Conservation (phyloP, 2,329 filamentous ascomycete genomes). For the Fusarium humuli region DNA sequence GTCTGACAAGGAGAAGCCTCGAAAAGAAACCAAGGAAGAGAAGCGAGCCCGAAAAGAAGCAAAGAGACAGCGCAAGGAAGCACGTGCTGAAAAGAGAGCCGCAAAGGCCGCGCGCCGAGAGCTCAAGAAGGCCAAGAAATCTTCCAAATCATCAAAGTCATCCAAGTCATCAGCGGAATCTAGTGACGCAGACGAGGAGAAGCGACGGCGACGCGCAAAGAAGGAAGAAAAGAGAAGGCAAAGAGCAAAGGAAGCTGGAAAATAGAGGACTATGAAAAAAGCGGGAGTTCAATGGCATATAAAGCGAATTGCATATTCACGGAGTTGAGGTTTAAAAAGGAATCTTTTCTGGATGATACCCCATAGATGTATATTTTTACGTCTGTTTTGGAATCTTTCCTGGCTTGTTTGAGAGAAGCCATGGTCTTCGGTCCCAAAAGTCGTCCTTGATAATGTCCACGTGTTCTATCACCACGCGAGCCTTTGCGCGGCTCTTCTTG, state of each 20-base stretch:
- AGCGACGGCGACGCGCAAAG: slow-evolving; percentile 57
- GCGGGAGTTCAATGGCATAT: slow-evolving; percentile 22
- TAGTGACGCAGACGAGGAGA: slow-evolving; percentile 56
- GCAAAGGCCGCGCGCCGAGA: slow-evolving; percentile 42
- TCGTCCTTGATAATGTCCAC: slow-evolving; percentile 95
- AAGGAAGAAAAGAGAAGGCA: slow-evolving; percentile 57
- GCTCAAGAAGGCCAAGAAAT: slow-evolving; percentile 45
- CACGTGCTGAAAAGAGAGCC: slow-evolving; percentile 39
- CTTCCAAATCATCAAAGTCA: slow-evolving; percentile 43
- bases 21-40: slow-evolving; percentile 59
- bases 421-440: slow-evolving; percentile 90
- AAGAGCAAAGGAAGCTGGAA: slow-evolving; percentile 43
- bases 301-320: slow-evolving; percentile 39
- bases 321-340: slow-evolving; percentile 46
- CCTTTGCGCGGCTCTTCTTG: slow-evolving; percentile 83
- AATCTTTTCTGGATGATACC: slow-evolving; percentile 48
- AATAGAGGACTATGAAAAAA: slow-evolving; percentile 22
- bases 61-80: slow-evolving; percentile 48
- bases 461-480: slow-evolving; percentile 83
- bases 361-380: slow-evolving; percentile 49
- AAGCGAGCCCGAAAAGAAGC: slow-evolving; percentile 53
- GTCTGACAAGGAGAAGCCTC: slow-evolving; percentile 25
- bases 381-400: slow-evolving; percentile 75
- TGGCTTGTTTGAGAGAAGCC: slow-evolving; percentile 81
- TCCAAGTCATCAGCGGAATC: slow-evolving; percentile 47